These are phyloP conservation scores for Trichoderma aggressivum DNA, from an alignment of 2,329 filamentous ascomycete genomes.

Conservation along the genomic window DNA sequence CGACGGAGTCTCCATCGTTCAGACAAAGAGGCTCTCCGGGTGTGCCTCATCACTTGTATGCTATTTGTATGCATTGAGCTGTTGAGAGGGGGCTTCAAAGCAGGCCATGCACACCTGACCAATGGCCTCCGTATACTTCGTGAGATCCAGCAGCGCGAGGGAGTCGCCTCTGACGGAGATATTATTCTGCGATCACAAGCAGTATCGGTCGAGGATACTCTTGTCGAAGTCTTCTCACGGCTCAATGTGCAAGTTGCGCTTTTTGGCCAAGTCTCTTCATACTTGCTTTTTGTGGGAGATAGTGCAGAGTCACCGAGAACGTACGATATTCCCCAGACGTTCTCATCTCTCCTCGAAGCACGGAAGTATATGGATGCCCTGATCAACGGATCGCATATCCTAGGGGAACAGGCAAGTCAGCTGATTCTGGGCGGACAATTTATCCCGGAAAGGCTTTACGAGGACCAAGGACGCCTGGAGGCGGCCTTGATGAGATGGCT, in stretches of 20 bases:
- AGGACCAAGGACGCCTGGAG: not conserved
- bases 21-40: constrained; percentile 30
- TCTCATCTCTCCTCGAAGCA: constrained; percentile 8
- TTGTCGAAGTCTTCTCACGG: constrained; percentile 28
- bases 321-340: constrained; percentile 8
- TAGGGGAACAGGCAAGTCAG: not conserved
- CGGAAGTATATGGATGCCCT: constrained; percentile 4
- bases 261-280: constrained; percentile 27
- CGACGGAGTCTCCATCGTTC: constrained; percentile 26
- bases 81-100: constrained; percentile 32
- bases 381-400: not conserved
- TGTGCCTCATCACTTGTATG: constrained; percentile 41
- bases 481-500: not conserved
- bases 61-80: constrained; percentile 41
- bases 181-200: constrained; percentile 15
- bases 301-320: constrained; percentile 17
- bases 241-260: constrained; percentile 29
- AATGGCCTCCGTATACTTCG: constrained; percentile 31
- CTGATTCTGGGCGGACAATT: not conserved
- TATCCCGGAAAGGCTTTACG: not conserved
- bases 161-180: not conserved
- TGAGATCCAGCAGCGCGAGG: constrained; percentile 18
- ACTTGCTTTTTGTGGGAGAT: constrained; percentile 15
- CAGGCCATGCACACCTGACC: constrained; percentile 30
- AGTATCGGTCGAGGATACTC: constrained; percentile 18